These are phyloP conservation scores for Spinacia oleracea DNA, from an alignment of 179 eudicot species.

Conservation along the genomic window DNA sequence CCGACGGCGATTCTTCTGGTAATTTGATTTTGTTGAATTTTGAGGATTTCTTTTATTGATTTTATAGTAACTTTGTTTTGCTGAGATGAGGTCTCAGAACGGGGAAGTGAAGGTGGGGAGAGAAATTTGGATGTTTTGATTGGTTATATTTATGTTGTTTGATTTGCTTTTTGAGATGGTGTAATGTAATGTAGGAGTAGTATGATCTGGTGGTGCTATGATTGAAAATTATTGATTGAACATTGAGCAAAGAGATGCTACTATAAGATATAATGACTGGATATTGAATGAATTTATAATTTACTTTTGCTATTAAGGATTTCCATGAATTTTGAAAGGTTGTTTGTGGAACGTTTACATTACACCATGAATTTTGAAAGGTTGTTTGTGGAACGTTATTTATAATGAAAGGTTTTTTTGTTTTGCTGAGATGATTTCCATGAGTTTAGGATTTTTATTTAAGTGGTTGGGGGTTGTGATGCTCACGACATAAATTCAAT, in stretches of 20 bases:
- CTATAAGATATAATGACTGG: neutral
- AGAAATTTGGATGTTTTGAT: neutral
- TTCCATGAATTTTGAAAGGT: neutral
- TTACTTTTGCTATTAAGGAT: neutral
- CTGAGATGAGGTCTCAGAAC: neutral
- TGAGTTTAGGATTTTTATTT: neutral
- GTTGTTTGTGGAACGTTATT: too few species aligned
- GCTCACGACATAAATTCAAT: neutral
- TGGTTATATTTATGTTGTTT: neutral
- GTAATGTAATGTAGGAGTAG: neutral
- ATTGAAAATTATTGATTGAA: neutral
- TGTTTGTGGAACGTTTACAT: neutral
- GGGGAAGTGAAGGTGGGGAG: neutral
- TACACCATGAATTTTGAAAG: too few species aligned
- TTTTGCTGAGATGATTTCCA: too few species aligned
- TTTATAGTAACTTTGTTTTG: neutral
- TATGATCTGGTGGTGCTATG: neutral
- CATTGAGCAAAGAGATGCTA: neutral
- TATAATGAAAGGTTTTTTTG: too few species aligned
- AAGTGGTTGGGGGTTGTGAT: neutral
- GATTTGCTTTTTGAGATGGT: neutral
- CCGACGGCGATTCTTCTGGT: constrained; percentile 42
- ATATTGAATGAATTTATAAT: neutral
- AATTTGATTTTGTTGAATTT: neutral
- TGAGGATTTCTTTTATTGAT: neutral